phyloP scores from a whole-genome alignment of 2,329 filamentous ascomycete species.

The Phaeosphaeria sp. region DNA sequence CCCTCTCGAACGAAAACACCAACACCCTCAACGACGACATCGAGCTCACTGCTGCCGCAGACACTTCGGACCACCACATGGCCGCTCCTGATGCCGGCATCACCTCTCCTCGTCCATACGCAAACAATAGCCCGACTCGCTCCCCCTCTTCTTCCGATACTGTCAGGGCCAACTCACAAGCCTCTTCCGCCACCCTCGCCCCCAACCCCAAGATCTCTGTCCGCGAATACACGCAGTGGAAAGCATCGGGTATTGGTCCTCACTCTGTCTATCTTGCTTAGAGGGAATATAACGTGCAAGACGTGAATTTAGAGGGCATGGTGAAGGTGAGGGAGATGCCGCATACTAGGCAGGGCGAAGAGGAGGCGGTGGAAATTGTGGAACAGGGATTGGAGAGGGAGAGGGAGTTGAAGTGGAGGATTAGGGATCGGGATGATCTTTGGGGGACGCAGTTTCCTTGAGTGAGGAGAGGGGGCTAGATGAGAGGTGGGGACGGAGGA shows the following conservation, averaged over 20 bases:
- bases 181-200: neutral
- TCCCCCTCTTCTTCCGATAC: neutral
- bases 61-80: neutral
- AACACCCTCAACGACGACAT: neutral
- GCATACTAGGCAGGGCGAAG: neutral
- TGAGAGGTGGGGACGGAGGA: neutral
- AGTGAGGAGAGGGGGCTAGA: neutral
- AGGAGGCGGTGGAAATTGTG: neutral
- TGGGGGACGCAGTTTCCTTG: neutral
- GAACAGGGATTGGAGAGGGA: neutral
- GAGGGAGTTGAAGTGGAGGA: neutral
- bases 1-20: too few relatives aligned
- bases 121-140: too few relatives aligned
- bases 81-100: neutral
- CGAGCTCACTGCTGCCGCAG: neutral
- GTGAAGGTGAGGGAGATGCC: neutral
- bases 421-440: neutral
- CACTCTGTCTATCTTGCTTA: neutral
- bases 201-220: neutral
- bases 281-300: neutral
- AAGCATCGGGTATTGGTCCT: neutral
- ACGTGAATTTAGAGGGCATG: neutral
- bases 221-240: neutral
- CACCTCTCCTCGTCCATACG: neutral
- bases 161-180: neutral